Base-by-base conservation (phyloP, 148 eudicot genomes). In the Vaccinium vitisidaea region DNA sequence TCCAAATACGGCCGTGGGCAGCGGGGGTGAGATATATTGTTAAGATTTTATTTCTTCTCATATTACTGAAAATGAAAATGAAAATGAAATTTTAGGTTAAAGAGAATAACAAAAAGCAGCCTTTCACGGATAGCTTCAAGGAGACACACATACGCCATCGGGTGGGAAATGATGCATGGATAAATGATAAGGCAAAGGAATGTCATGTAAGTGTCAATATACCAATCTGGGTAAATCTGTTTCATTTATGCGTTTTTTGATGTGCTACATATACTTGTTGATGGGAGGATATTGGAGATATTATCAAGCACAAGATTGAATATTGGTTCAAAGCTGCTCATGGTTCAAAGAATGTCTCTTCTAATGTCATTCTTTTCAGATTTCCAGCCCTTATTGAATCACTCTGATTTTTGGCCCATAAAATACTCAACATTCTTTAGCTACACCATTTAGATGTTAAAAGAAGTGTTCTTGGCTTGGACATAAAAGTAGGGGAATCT, bases 361-460 rank as follows among this genome's bases (percentile, higher is more conserved):
- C 46, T 43, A 43, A 43, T 43, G 46, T 5, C 46, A 43, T 43
- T 43, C 46, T 43, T 43, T 43, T 43, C 46, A 43, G 6, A 43
- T 43, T 43, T 43, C 46, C 46, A 43, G 46, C 6, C 46, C 46
- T 43, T 43, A 43, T 43, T 43, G 46, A 43, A 43, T 43, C 46
- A 5, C 46, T 43, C 5, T 43, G 46, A 43, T 43, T 5, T 43
- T 5, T 43, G 46, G 46, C 46, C 0, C 46, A 32, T 70, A 70
- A 70, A 70, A 30, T 70, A 0, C 46, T 14, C 18, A 1, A 27
- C 14, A 11, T 70, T 13, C 46, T 70, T 70, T 32, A 27, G 15
- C 32, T 27, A 70, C 73, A 19, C 75, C 75, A 70, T 70, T 69
- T 70, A 70, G 75, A 70, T 70, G 39, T 27, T 70, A 32, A 32